Evolutionary conservation across 2,329 filamentous ascomycete genomes (phyloP), one percentile per base, ranked within the genome.

Genomic region (Verticillium zaregamsianum): DNA sequence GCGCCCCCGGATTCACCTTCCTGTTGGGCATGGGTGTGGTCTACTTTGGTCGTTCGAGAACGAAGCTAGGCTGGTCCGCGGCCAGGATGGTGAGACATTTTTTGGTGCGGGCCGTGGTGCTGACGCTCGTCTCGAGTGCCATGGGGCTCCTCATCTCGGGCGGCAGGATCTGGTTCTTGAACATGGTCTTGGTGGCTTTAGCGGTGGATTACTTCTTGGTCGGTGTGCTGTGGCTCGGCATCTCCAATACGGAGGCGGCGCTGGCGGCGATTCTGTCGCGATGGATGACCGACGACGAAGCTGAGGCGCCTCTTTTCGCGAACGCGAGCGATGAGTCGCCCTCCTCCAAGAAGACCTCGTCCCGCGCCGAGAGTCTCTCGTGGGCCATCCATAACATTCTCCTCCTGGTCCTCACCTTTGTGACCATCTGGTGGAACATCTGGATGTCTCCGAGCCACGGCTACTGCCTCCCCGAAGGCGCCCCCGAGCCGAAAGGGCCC

Each of bases 391-490:
- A 79, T 64, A 81, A 81, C 61, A 61, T 59, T 2, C 11, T 74
- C 11, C 68, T 81, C 5, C 59, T 76, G 3, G 65, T 64, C 1
- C 62, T 80, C 14, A 68, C 68, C 7, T 37, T 72, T 1, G 65
- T 80, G 6, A 72, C 78, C 2, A 79, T 80, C 23, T 78, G 72
- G 68, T 81, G 79, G 79, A 81, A 81, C 60, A 71, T 78, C 25
- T 80, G 78, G 79, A 67, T 80, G 1, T 79, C 79, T 2, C 73
- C 74, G 0, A 73, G 70, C 15, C 68, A 72, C 45, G 79, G 77
- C 25, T 70, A 73, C 63, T 81, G 79, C 62, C 54, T 59, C 15
- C n/a, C 59, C 7, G 55, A 62, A 14, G 37, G 63, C 1, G 25
- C 49, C 2, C 20, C 55, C 11, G n/a, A 60, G 3, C 66, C 70